Evolutionary conservation across 257 asterid species (phyloP), one percentile per base, ranked within the genome.

Genomic region (Nemophila menziesii): DNA sequence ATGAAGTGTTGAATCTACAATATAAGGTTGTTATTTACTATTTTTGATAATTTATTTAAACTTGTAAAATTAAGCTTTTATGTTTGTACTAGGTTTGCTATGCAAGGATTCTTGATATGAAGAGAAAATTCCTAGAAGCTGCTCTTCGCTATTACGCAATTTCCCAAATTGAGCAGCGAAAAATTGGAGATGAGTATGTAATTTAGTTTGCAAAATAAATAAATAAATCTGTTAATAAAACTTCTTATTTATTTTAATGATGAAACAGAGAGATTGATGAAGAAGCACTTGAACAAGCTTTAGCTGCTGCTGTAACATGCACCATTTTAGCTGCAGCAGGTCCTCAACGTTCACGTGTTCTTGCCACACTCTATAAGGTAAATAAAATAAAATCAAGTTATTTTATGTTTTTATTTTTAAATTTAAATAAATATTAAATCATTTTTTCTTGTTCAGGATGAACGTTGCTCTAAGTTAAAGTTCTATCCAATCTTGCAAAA

Each of bases 91-190:
- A 90, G 99, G 96, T 90, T 62, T 81, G 96, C 74, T 82, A 85
- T 71, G 99, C 96, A 41, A 86, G 96, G 61, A 79, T 82, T 57
- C 72, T 90, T 13, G 99, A 90, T 74, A 56, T 90, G 72, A 90
- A 90, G 79, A 79, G 99, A 61, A 85, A 90, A 70, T 90, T 90
- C 75, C 48, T 85, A 70, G 99, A 85, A 82, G 99, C 99, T 71
- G 99, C 96, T 29, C 60, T 90, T 24, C 99, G 94, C 51, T 85
- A 90, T 74, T 85, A 90, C 60, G 96, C 59, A 62, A 90, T 90
- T 56, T 90, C 99, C 49, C 99, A 90, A 65, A 90, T 90, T 54
- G 99, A 90, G 78, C 80, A 85, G 77, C 81, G 94, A 51, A 74
- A 79, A 68, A 85, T 85, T 51, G 99, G 89, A 42, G 96, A 90